Evolutionary conservation across 257 asterid genomes (phyloP).

Genomic region (Solanum verrucosum): DNA sequence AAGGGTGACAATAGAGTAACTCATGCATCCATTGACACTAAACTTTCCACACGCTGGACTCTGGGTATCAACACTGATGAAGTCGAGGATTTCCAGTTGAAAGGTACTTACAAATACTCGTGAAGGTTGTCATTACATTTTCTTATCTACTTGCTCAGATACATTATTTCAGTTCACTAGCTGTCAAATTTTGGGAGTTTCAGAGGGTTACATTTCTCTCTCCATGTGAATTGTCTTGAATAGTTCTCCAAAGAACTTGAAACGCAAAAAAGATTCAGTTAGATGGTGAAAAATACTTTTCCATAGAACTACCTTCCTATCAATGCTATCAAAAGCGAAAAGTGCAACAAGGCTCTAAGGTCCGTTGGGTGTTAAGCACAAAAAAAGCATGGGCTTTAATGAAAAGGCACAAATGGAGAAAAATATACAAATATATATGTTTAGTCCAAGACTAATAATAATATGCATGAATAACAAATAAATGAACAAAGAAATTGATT

Average conservation of each 20-base stretch:
- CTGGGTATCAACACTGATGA: constrained; percentile 67
- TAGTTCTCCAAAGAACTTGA: not conserved
- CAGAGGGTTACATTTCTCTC: not conserved
- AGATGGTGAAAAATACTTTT: not conserved
- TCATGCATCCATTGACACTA: constrained; percentile 41
- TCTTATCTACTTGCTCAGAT: not conserved
- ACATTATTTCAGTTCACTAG: not conserved
- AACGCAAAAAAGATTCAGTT: not conserved
- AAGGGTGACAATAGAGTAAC: constrained; percentile 48
- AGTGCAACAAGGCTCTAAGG: not conserved
- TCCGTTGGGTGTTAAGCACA: not conserved
- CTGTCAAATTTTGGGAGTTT: not conserved
- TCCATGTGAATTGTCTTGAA: not conserved
- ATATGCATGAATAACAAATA: not conserved
- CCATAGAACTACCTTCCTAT: not conserved
- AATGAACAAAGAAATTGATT: not conserved
- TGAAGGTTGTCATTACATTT: not conserved
- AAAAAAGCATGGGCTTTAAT: not conserved
- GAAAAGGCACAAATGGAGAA: not conserved
- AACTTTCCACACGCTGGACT: constrained; percentile 73
- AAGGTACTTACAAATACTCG: constrained; percentile 35
- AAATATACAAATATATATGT: not conserved
- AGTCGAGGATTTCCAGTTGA: constrained; percentile 71
- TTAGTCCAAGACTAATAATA: not conserved
- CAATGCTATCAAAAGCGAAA: not conserved